These are phyloP conservation scores for Thalia dealbata DNA, from an alignment of 176 grass and related monocot species.

Conservation along the genomic window DNA sequence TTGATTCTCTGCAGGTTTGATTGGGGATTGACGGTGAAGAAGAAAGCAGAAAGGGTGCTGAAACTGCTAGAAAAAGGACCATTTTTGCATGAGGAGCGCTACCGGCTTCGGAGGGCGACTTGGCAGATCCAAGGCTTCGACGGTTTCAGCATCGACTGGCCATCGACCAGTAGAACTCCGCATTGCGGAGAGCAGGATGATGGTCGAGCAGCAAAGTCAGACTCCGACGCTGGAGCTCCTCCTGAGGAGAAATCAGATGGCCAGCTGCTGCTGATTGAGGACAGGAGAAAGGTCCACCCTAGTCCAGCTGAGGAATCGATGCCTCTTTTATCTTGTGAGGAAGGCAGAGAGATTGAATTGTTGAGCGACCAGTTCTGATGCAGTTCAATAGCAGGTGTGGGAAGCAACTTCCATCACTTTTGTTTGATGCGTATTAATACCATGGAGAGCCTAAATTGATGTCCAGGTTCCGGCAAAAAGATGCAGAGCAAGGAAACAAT, in stretches of 20 bases:
- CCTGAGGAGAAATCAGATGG: neutral
- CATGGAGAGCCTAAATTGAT: too few species aligned
- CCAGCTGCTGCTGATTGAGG: neutral
- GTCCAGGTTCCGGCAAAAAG: too few species aligned
- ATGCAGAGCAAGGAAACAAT: too few species aligned
- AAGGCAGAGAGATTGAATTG: slow-evolving; percentile 23
- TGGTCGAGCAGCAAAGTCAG: neutral
- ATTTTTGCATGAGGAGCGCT: slow-evolving; percentile 65
- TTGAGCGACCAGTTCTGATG: neutral
- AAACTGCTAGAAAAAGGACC: slow-evolving; percentile 66
- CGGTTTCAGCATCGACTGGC: slow-evolving; percentile 45
- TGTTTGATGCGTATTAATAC: too few species aligned
- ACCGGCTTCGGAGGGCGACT: slow-evolving; percentile 45
- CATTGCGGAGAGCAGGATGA: slow-evolving; percentile 20
- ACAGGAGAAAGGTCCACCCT: neutral
- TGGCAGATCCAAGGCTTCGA: slow-evolving; percentile 65
- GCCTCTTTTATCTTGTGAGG: slow-evolving; percentile 16
- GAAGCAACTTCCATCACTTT: too few species aligned
- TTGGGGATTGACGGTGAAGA: slow-evolving; percentile 65
- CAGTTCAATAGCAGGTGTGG: neutral
- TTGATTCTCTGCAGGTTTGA: slow-evolving; percentile 42
- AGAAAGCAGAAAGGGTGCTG: slow-evolving; percentile 72
- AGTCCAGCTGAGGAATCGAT: neutral
- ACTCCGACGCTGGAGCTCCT: neutral
- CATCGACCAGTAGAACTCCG: neutral